Percentiles rank a stretch among this genome's conserved stretches.
Conservation (phyloP, 2,329 filamentous ascomycete species). For the Beauveria sp. region DNA sequence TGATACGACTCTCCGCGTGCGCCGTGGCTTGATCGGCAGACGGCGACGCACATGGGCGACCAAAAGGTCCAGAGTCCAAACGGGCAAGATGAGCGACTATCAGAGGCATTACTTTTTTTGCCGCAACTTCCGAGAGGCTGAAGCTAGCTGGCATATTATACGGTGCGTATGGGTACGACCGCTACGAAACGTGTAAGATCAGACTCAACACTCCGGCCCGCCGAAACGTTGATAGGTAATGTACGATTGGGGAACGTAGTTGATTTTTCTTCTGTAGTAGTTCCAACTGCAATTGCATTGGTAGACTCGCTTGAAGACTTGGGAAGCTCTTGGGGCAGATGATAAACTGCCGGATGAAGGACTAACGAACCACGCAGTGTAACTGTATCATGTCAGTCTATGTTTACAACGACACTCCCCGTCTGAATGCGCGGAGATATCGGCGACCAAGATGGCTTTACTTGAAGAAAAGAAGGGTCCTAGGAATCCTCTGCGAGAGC, state of each 20-base stretch:
- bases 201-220: neutral
- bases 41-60: neutral
- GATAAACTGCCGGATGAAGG: neutral
- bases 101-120: conserved; percentile 4
- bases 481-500: conserved; percentile 2
- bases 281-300: too few species aligned
- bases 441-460: neutral
- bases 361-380: neutral
- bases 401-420: too few species aligned
- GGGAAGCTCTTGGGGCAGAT: neutral
- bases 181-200: neutral
- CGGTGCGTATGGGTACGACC: neutral
- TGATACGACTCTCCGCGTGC: neutral
- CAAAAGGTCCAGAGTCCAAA: neutral
- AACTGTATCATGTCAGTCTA: neutral
- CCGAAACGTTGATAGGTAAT: neutral
- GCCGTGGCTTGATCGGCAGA: neutral
- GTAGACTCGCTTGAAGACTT: neutral
- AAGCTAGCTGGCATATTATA: neutral
- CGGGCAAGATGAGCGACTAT: neutral
- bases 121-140: conserved; percentile 1
- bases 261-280: too few species aligned
- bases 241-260: neutral
- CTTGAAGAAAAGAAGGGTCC: neutral
- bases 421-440: neutral